Percentiles rank a stretch among this genome's conserved stretches.
Conservation (phyloP, 1,284 basidiomycete species). For the Coriolopsis trogii region DNA sequence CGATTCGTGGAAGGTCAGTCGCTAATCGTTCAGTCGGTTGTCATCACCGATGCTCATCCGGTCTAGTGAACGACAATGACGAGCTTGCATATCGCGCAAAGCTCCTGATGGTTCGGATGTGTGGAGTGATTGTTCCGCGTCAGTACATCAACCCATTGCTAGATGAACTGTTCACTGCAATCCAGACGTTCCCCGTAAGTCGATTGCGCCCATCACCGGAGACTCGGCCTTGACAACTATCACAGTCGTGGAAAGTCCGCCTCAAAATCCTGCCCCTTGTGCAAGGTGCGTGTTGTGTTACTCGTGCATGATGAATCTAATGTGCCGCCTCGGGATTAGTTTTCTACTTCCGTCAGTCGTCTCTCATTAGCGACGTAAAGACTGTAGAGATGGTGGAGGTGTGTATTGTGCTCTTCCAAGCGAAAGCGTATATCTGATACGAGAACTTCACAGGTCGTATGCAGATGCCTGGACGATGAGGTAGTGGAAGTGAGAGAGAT, state of each 20-base stretch:
- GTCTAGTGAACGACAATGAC: slow-evolving; percentile 67
- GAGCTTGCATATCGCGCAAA: slow-evolving; percentile 64
- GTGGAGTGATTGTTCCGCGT: slow-evolving; percentile 68
- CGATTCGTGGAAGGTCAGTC: slow-evolving; percentile 67
- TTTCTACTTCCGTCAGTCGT: slow-evolving; percentile 76
- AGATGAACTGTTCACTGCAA: slow-evolving; percentile 66
- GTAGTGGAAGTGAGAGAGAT: slow-evolving; percentile 77
- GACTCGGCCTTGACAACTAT: not conserved
- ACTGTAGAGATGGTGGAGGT: slow-evolving; percentile 72
- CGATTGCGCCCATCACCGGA: not conserved
- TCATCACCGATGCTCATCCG: slow-evolving; percentile 4
- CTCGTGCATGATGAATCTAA: not conserved
- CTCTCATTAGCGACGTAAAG: slow-evolving; percentile 62
- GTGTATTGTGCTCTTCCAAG: not conserved
- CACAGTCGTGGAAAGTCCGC: slow-evolving; percentile 72
- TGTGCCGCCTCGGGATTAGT: slow-evolving; percentile 60
- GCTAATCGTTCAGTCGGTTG: not conserved
- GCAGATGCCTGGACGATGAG: slow-evolving; percentile 73
- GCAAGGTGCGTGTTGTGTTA: slow-evolving; percentile 50
- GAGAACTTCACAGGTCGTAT: slow-evolving; percentile 52
- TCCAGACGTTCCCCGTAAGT: slow-evolving; percentile 65
- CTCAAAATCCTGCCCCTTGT: slow-evolving; percentile 75
- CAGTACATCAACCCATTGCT: slow-evolving; percentile 60
- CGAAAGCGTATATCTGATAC: too few relatives aligned
- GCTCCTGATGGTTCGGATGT: slow-evolving; percentile 70